Conservation (phyloP, 2,329 filamentous ascomycete species). For the Colletotrichum salicis region DNA sequence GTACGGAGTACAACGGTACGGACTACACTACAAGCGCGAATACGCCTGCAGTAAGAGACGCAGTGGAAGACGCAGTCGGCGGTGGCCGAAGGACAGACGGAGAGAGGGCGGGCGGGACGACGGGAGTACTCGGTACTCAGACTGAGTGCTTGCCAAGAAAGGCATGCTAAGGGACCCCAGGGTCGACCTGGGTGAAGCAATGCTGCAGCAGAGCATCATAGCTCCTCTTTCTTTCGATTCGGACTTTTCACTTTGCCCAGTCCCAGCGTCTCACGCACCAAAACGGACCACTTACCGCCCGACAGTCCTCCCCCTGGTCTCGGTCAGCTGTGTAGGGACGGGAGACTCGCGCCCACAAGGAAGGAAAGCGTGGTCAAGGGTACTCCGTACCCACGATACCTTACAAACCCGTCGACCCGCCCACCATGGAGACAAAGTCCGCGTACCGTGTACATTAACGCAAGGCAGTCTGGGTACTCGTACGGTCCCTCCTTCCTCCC, state of each 20-base stretch:
- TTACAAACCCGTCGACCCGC: neutral
- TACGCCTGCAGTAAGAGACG: neutral
- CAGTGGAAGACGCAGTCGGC: neutral
- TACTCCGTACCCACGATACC: neutral
- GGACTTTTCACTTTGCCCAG: conserved; percentile 1
- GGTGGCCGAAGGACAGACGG: neutral
- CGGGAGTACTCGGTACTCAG: neutral
- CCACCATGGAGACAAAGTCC: neutral
- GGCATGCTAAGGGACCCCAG: conserved; percentile 22
- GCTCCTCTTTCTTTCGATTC: conserved; percentile 25
- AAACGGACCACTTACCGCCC: conserved; percentile 21
- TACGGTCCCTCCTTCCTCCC: neutral
- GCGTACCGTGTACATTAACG: conserved; percentile 3
- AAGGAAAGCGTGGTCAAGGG: neutral
- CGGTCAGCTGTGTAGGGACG: conserved; percentile 32
- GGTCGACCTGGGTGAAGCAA: conserved; percentile 27
- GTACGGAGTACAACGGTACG: neutral
- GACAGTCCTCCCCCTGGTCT: conserved; percentile 3
- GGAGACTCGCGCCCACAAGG: neutral
- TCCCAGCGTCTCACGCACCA: conserved; percentile 16
- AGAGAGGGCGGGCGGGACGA: neutral
- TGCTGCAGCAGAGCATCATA: conserved; percentile 30
- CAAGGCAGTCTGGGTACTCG: neutral
- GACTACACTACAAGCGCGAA: neutral
- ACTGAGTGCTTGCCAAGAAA: conserved; percentile 18